phyloP scores from a whole-genome alignment of 1,284 basidiomycete species.

The Heterobasidion parviporum region DNA sequence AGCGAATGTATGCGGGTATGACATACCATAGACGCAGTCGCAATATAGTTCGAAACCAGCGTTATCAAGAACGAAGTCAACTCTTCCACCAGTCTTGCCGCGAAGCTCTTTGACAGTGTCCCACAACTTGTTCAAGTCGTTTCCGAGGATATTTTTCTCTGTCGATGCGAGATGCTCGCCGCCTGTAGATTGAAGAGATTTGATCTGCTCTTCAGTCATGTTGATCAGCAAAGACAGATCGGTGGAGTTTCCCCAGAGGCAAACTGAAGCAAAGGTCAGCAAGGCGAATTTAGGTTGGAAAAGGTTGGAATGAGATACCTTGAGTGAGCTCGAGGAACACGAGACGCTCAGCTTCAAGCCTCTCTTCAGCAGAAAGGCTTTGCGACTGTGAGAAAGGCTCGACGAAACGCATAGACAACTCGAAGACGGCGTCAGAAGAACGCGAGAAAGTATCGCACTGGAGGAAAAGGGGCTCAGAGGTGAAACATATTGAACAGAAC shows the following conservation, averaged over 20 bases:
- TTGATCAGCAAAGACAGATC: conserved; percentile 94
- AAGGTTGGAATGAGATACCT: conserved; percentile 22
- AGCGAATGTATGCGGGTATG: background rate
- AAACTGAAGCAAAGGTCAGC: conserved; percentile 43
- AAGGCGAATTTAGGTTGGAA: conserved; percentile 6
- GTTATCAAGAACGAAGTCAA: conserved; percentile 89
- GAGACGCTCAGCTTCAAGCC: conserved; percentile 73
- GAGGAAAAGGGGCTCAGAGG: background rate
- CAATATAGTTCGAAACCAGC: conserved; percentile 95
- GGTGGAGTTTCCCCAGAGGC: conserved; percentile 95
- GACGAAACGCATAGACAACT: conserved; percentile 89
- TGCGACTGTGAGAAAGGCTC: conserved; percentile 70
- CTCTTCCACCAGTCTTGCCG: conserved; percentile 66
- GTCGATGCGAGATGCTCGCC: conserved; percentile 93
- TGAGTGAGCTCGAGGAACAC: conserved; percentile 96
- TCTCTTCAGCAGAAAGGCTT: conserved; percentile 46
- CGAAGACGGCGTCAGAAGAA: conserved; percentile 89
- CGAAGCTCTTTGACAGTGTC: conserved; percentile 69
- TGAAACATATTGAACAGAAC: conserved; percentile 8
- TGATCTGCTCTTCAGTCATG: conserved; percentile 99
- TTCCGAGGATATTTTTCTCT: conserved; percentile 92
- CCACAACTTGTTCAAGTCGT: conserved; percentile 78
- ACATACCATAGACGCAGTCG: conserved; percentile 82
- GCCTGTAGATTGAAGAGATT: conserved; percentile 93
- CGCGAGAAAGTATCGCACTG: conserved; percentile 95